Conservation (phyloP, 2,329 filamentous ascomycete species). For the Xylaria sp. region DNA sequence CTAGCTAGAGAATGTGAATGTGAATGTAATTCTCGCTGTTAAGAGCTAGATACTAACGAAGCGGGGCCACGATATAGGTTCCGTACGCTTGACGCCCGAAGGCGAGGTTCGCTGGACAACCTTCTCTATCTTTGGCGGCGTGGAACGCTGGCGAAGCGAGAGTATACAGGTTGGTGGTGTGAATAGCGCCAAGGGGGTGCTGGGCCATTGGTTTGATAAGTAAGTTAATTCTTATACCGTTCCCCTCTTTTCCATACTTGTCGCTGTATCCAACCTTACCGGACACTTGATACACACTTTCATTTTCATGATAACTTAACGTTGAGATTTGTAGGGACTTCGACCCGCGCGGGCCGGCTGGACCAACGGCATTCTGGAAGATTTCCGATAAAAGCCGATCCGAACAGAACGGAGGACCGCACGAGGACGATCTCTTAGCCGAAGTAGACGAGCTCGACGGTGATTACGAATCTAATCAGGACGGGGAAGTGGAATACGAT, state of each 20-base stretch:
- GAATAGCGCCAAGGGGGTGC: conserved; percentile 71
- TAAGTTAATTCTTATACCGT: conserved; percentile 49
- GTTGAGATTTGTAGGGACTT: conserved; percentile 62
- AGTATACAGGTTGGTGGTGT: conserved; percentile 78
- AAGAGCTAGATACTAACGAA: conserved; percentile 22
- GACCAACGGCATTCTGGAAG: conserved; percentile 84
- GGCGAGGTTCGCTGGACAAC: conserved; percentile 82
- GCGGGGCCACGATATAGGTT: conserved; percentile 56
- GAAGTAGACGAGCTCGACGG: conserved; percentile 23
- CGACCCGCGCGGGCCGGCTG: conserved; percentile 74
- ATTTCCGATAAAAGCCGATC: conserved; percentile 60
- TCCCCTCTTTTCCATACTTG: background rate
- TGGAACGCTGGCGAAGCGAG: conserved; percentile 81
- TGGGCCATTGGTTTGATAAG: conserved; percentile 85
- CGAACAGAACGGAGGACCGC: background rate
- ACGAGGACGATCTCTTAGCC: conserved; percentile 9
- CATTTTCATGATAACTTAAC: background rate
- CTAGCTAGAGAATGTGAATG: background rate
- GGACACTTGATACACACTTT: no score
- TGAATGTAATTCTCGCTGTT: conserved; percentile 10
- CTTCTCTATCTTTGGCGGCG: conserved; percentile 70
- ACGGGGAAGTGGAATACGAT: conserved; percentile 9
- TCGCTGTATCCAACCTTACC: no score
- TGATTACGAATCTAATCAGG: conserved; percentile 10
- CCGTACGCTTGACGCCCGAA: conserved; percentile 72